Base-by-base conservation (phyloP, 1,284 basidiomycete species). In the Inonotus hispidus region DNA sequence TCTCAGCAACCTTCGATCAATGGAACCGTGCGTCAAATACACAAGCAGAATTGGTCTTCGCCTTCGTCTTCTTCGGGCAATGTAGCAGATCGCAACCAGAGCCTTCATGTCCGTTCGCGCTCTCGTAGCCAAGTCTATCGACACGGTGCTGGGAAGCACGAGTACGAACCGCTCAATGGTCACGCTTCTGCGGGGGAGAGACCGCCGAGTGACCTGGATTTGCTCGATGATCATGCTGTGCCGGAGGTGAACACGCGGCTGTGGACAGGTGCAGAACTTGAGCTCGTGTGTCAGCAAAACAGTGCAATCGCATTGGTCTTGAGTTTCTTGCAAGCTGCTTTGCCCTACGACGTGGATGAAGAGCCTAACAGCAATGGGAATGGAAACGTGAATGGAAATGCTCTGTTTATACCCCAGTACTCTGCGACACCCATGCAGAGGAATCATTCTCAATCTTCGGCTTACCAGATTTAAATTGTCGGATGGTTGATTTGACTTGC, bases 241-340 rank as follows among this genome's bases (percentile, higher is more conserved):
- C 47, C 29, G 11, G 57, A 38, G n/a, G 14, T 25, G 32, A 58
- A 64, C 32, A 32, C 21, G 14, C 27, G 59, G 13, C 32, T 64
- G 21, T 64, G 66, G 66, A 70, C 65, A 32, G 73, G 74, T 1
- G 60, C 66, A 5, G 73, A 75, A 47, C 60, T 77, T 7, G 68
- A 71, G 3, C 46, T 69, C 2, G 66, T 69, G 6, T 71, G 71
- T 46, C 71, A 73, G 62, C 74, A 77, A 58, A 77, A 77, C 64
- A 73, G 72, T 32, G 65, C 75, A 13, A 63, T 76, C 23, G 74
- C 75, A 2, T 63, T 71, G 11, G 69, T 74, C 11, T 66, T 74
- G n/a, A 64, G 68, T 6, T 71, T 64, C 32, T 25, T 64, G 38
- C 63, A 64, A 53, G 56, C 64, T n/a, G 61, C 62, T 2, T 41